Percentiles rank a stretch among this genome's conserved stretches.
These are phyloP conservation scores for Monosporascus sp. DNA, from an alignment of 2,329 filamentous ascomycete genomes.

Conservation along the genomic window DNA sequence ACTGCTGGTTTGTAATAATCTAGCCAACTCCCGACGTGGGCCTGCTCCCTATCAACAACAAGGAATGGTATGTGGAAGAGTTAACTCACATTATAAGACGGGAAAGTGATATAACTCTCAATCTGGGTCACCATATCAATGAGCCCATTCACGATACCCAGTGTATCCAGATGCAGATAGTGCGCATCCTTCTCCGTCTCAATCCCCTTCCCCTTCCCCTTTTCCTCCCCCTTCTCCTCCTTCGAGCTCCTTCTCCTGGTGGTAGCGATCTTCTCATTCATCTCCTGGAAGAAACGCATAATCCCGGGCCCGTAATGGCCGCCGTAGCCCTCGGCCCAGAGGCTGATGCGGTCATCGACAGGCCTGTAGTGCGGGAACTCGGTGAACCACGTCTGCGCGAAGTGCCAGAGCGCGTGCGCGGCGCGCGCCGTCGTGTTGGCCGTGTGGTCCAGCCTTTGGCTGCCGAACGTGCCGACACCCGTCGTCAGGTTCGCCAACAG, in stretches of 20 bases:
- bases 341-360: conserved; percentile 37
- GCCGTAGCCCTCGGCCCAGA: conserved; percentile 66
- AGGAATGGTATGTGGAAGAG: conserved; percentile 12
- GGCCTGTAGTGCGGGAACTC: conserved; percentile 55
- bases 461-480: conserved; percentile 45
- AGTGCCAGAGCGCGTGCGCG: conserved; percentile 59
- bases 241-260: conserved; percentile 31
- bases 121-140: conserved; percentile 60
- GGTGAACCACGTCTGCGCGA: conserved; percentile 56
- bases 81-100: conserved; percentile 28
- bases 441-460: conserved; percentile 41
- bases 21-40: too few relatives aligned
- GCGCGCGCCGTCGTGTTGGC: conserved; percentile 52
- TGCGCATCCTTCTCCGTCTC: not conserved
- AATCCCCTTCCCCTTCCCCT: not conserved
- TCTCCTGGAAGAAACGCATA: conserved; percentile 51
- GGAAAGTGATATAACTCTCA: conserved; percentile 25
- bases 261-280: conserved; percentile 48
- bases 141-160: conserved; percentile 69
- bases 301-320: conserved; percentile 66
- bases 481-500: conserved; percentile 16
- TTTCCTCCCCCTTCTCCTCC: not conserved
- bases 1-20: too few relatives aligned
- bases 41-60: not conserved
- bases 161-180: conserved; percentile 48